Percentiles rank a stretch among this genome's conserved stretches.
phyloP scores from a whole-genome alignment of 2,329 filamentous ascomycete species.

The Pseudogymnoascus sp. region DNA sequence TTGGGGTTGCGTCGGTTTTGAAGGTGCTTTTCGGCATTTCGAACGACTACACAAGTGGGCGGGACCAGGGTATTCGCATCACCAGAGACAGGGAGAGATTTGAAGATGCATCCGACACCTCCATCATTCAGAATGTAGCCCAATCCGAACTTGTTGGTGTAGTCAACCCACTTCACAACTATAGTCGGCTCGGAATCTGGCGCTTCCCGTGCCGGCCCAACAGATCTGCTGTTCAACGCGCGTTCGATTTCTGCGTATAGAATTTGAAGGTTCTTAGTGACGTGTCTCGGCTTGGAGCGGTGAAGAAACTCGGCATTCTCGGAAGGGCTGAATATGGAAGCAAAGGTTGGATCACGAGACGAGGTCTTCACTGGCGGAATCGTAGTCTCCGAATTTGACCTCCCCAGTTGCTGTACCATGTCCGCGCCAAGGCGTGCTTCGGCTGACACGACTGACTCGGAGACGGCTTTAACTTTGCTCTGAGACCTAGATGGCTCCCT shows the following conservation, averaged over 20 bases:
- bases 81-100: slow-evolving; percentile 43
- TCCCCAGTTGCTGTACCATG: slow-evolving; percentile 19
- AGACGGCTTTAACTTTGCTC: slow-evolving; percentile 10
- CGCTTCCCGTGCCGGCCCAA: slow-evolving; percentile 51
- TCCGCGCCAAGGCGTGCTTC: slow-evolving; percentile 22
- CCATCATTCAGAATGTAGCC: slow-evolving; percentile 79
- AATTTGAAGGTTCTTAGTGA: slow-evolving; percentile 46
- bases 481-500: slow-evolving; percentile 10
- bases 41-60: slow-evolving; percentile 63
- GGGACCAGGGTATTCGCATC: slow-evolving; percentile 47
- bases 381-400: neutral
- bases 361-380: neutral
- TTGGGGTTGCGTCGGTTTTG: slow-evolving; percentile 48
- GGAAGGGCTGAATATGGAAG: slow-evolving; percentile 43
- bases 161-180: slow-evolving; percentile 78
- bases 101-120: slow-evolving; percentile 62
- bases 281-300: slow-evolving; percentile 48
- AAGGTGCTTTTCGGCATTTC: slow-evolving; percentile 62
- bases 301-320: slow-evolving; percentile 44
- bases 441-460: neutral
- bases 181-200: slow-evolving; percentile 50
- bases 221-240: slow-evolving; percentile 53
- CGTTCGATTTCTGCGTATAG: slow-evolving; percentile 55
- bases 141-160: slow-evolving; percentile 77
- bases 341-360: neutral